Conservation (phyloP, 1,284 basidiomycete species). For the Ustilago esculenta region DNA sequence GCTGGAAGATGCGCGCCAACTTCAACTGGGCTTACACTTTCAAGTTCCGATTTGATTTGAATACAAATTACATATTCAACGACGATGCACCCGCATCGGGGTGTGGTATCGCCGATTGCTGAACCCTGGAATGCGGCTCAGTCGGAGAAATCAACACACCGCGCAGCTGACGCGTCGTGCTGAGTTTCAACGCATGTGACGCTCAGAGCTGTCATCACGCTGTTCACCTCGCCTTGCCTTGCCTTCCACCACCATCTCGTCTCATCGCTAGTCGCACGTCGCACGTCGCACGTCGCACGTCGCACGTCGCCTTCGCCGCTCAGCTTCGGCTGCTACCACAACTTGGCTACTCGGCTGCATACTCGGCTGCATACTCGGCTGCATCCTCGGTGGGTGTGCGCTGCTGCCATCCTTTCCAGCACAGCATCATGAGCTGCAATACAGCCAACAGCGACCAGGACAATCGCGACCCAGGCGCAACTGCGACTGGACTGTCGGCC, state of each 20-base stretch:
- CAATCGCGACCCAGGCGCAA: constrained; percentile 27
- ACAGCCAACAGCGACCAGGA: constrained; percentile 28
- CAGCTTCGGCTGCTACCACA: background rate
- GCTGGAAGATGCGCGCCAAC: constrained; percentile 22
- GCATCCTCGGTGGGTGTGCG: background rate
- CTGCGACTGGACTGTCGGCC: constrained; percentile 22
- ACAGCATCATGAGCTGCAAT: constrained; percentile 42
- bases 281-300: no score
- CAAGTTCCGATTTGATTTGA: background rate
- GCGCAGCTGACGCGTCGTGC: constrained; percentile 15
- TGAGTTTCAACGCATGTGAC: no score
- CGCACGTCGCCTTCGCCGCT: background rate
- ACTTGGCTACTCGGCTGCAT: no score
- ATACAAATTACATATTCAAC: background rate
- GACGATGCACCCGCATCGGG: no score
- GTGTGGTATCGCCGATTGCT: no score
- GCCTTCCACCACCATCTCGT: no score
- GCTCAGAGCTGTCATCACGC: no score
- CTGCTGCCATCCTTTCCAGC: background rate
- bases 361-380: no score
- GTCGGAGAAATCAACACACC: no score
- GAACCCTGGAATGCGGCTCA: no score
- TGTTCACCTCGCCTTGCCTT: no score
- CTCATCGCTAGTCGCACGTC: no score
- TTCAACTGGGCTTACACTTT: background rate